phyloP scores from a whole-genome alignment of 495 filamentous ascomycete genomes.

The Neurospora sp. region DNA sequence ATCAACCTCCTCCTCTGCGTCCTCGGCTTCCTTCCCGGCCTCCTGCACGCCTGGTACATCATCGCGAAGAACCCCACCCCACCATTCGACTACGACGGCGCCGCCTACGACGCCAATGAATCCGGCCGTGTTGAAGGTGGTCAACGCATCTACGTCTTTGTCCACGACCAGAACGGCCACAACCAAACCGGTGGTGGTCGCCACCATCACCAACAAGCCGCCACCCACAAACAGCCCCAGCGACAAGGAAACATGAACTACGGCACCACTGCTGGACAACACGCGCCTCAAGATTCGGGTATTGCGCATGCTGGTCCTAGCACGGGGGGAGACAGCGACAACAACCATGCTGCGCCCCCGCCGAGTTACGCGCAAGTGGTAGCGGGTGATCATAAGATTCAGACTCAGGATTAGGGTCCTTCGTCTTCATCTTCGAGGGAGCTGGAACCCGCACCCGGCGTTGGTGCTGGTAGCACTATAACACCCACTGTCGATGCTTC shows the following conservation, averaged over 20 bases:
- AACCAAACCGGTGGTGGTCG: neutral
- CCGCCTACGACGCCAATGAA: neutral
- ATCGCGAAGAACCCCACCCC: conserved; percentile 80
- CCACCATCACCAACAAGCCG: conserved; percentile 13
- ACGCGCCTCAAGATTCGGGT: conserved; percentile 27
- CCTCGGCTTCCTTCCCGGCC: conserved; percentile 83
- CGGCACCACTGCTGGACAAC: conserved; percentile 19
- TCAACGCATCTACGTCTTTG: conserved; percentile 55
- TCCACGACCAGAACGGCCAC: conserved; percentile 22
- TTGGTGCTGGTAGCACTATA: neutral
- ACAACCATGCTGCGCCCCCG: conserved; percentile 33
- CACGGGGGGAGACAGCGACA: conserved; percentile 38
- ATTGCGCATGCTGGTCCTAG: conserved; percentile 22
- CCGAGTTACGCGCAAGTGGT: conserved; percentile 82
- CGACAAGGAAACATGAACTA: conserved; percentile 28
- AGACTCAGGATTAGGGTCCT: conserved; percentile 49
- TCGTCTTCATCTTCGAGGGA: neutral
- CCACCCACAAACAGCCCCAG: conserved; percentile 11
- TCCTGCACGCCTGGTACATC: conserved; percentile 96
- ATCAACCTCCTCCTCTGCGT: conserved; percentile 91
- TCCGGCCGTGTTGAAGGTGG: neutral
- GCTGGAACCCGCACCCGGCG: neutral
- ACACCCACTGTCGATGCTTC: neutral
- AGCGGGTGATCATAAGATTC: conserved; percentile 80
- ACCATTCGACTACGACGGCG: conserved; percentile 48